Conservation (phyloP, 176 grass and related monocot genomes). For the Rhipidocladum racemiflorum region DNA sequence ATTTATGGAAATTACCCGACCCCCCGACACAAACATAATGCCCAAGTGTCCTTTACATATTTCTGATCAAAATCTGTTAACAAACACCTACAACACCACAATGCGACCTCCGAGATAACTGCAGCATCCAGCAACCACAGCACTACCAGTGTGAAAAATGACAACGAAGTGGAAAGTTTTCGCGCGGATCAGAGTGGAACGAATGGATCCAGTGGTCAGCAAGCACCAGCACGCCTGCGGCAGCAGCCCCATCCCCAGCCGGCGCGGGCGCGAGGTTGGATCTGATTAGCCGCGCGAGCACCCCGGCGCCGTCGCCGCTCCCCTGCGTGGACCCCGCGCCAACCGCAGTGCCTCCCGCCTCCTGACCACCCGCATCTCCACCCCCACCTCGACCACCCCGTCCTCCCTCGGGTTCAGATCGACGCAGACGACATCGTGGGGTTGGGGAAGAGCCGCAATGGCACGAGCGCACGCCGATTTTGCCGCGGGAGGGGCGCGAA, state of each 20-base stretch:
- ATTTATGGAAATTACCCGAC: too few species aligned
- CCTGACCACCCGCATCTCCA: constrained; percentile 74
- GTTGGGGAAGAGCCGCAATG: too few species aligned
- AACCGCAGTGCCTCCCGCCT: constrained; percentile 76
- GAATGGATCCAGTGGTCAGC: constrained; percentile 67
- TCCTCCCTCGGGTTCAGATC: constrained; percentile 41
- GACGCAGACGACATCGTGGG: constrained; percentile 69
- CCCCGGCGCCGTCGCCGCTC: constrained; percentile 68
- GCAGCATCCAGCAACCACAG: background rate
- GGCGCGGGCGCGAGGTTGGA: constrained; percentile 56
- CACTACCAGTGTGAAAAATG: background rate
- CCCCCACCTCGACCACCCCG: constrained; percentile 26
- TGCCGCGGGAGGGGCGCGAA: too few species aligned
- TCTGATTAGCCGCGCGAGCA: constrained; percentile 69
- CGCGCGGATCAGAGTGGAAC: background rate
- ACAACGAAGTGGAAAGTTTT: background rate
- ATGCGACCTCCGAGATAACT: background rate
- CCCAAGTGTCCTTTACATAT: background rate
- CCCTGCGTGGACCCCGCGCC: constrained; percentile 56
- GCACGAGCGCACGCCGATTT: too few species aligned
- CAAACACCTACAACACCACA: background rate
- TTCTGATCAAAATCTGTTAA: background rate
- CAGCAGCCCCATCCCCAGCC: constrained; percentile 35
- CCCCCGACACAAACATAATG: too few species aligned
- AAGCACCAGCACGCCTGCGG: constrained; percentile 54